Evolutionary conservation across 306 rosid genomes (phyloP).

Genomic region (Vigna mungo): DNA sequence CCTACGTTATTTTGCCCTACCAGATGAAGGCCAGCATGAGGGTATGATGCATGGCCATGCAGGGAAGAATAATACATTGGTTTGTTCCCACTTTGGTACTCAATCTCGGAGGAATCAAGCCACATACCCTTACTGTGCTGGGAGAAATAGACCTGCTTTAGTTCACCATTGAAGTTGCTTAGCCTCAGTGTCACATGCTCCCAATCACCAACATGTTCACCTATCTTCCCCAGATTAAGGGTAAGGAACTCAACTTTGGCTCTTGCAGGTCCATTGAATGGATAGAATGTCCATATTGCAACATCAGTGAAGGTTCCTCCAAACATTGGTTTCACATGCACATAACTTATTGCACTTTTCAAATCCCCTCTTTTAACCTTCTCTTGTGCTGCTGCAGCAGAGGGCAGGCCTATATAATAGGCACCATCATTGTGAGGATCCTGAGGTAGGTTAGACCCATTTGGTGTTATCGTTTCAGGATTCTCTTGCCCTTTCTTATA

Average conservation of each 20-base stretch:
- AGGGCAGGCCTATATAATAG: conserved; percentile 77
- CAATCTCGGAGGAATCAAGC: conserved; percentile 69
- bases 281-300: conserved; percentile 78
- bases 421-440: conserved; percentile 71
- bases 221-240: conserved; percentile 63
- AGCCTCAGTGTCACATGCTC: conserved; percentile 81
- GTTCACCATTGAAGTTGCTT: conserved; percentile 78
- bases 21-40: conserved; percentile 62
- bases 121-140: conserved; percentile 71
- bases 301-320: conserved; percentile 82
- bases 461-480: conserved; percentile 51
- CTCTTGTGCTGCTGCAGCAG: conserved; percentile 48
- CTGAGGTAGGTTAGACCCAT: conserved; percentile 75
- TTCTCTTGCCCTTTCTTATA: conserved; percentile 56
- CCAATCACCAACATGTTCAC: conserved; percentile 90
- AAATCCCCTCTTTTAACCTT: conserved; percentile 72
- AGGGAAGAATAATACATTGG: conserved; percentile 65
- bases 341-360: conserved; percentile 47
- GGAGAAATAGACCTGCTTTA: conserved; percentile 62
- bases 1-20: conserved; percentile 56
- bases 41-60: conserved; percentile 73
- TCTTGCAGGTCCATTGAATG: conserved; percentile 77
- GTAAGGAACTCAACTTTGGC: conserved; percentile 60
- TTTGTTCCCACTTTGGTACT: conserved; percentile 47
- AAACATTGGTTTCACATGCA: conserved; percentile 75